A percentile compares a stretch with the other conserved stretches of the same genome.
phyloP scores from a whole-genome alignment of 371 early-diverging fungal species.

The Massospora cicadina region DNA sequence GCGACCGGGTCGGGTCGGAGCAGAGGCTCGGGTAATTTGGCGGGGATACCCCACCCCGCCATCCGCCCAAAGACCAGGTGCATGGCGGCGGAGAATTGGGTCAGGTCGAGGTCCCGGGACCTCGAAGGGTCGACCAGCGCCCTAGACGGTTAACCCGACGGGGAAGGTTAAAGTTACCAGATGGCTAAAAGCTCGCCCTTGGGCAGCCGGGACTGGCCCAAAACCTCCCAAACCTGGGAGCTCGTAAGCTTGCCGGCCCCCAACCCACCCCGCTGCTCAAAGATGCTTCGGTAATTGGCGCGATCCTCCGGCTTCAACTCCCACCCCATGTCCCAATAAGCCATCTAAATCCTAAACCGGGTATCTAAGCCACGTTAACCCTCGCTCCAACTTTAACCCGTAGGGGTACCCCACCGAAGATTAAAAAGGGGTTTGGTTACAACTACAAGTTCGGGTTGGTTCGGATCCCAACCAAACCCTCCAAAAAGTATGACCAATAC shows the following conservation, averaged over 20 bases:
- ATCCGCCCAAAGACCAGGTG: slow-evolving; percentile 45
- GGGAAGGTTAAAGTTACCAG: neutral
- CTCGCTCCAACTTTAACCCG: no score
- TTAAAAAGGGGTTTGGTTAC: no score
- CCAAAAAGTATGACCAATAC: no score
- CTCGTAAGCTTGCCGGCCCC: neutral
- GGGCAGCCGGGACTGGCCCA: neutral
- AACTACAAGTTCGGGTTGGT: no score
- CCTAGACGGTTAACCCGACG: neutral
- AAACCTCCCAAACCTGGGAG: neutral
- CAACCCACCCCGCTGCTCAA: neutral
- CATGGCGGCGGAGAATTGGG: slow-evolving; percentile 69
- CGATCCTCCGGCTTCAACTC: neutral
- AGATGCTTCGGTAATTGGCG: neutral
- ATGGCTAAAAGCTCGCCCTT: neutral
- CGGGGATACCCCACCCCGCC: slow-evolving; percentile 40
- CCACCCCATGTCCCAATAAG: neutral
- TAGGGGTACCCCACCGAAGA: no score
- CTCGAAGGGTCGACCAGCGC: neutral
- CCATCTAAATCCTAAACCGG: no score
- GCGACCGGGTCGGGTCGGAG: no score
- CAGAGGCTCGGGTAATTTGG: slow-evolving; percentile 33
- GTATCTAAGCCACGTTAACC: no score
- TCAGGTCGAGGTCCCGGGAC: slow-evolving; percentile 25
- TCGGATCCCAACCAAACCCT: no score